Evolutionary conservation across 306 rosid genomes (phyloP), one percentile per base, ranked within the genome.

Genomic region (Astragalus glycyphyllos): DNA sequence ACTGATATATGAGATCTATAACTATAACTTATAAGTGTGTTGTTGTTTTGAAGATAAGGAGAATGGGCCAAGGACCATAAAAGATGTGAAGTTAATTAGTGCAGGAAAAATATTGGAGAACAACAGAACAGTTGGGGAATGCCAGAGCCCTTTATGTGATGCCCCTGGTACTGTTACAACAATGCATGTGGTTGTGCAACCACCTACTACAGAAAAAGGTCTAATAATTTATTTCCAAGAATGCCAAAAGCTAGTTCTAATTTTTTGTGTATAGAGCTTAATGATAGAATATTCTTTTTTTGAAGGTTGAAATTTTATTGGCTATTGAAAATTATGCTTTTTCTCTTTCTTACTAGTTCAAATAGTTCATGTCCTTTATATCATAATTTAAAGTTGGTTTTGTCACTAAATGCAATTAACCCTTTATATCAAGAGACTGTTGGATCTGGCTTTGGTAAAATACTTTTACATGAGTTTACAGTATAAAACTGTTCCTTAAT

Each of bases 151-250:
- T 23, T 75, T 90, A 58, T 83, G 79, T 16, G 97, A 93, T 58
- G 71, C 87, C 47, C 97, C 97, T 5, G 97, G 87, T 13, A 86
- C 87, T 53, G 89, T 92, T 17, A 93, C 97, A 7, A 93, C 98
- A 14, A 93, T 93, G 98, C 98, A 88, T 70, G 97, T 90, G 10
- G 82, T 93, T 72, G 85, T 93, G 80, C 98, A 93, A 73, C 92
- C 83, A 51, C 88, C 96, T 13, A 64, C 86, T 7, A 46, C 57
- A 51, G 97, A 88, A 57, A 93, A 90, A 93, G 98, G 98, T 93
- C 66, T 31, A 11, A 32, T 54, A 16, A 16, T 60, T 60, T 68
- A 41, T 57, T 75, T 57, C 61, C 51, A 41, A 65, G 20, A 61
- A 56, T 42, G 34, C 46, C 44, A 46, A 17, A 17, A 13, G 40